Evolutionary conservation across 169 alveolate species (phyloP), one percentile per base, ranked within the genome.

Genomic region (Miamiensis avidus): DNA sequence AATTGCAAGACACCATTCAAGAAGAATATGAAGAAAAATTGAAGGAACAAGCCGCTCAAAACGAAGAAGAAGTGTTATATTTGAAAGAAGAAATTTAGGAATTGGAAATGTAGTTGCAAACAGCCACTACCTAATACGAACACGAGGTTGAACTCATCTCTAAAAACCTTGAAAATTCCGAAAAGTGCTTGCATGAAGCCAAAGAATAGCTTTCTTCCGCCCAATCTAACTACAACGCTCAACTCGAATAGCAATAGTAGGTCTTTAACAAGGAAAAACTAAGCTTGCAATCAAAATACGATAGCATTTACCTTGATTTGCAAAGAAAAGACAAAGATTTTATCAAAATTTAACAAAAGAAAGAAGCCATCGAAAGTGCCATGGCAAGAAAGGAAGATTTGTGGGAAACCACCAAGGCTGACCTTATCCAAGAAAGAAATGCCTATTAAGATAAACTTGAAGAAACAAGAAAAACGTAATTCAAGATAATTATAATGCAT

Each of bases 41-140:
- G 31, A 78, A 69, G 75, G 85, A 85, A 1, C 75, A 75, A 30
- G 77, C 87, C 49, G 0, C 73, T 33, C 49, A 64, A 33, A n/a
- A 31, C 85, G 86, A 84, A 73, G 89, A 87, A 30, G 65, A 31
- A 0, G 83, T 72, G 29, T 84, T 73, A 20, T 78, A 81, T 27
- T 82, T 73, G 29, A 78, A 86, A 82, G 95, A 94, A 74, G 97
- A 92, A 33, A 74, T 92, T 26, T 84, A 84, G 78, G 95, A 94
- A 28, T 86, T 82, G 30, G 95, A 92, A 49, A 76, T 88, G 29
- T 83, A 84, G 49, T 82, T 78, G 31, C 75, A 33, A 11, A 83
- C 76, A 31, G 81, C 75, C 72, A 78, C 89, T 29, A 78, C 84
- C 29, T 78, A 89, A 76, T 85, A 88, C 25, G 94, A 91, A 65